These are phyloP conservation scores for Boletus pseudo-olivaceus DNA, from an alignment of 768 basidiomycete species.

Conservation along the genomic window DNA sequence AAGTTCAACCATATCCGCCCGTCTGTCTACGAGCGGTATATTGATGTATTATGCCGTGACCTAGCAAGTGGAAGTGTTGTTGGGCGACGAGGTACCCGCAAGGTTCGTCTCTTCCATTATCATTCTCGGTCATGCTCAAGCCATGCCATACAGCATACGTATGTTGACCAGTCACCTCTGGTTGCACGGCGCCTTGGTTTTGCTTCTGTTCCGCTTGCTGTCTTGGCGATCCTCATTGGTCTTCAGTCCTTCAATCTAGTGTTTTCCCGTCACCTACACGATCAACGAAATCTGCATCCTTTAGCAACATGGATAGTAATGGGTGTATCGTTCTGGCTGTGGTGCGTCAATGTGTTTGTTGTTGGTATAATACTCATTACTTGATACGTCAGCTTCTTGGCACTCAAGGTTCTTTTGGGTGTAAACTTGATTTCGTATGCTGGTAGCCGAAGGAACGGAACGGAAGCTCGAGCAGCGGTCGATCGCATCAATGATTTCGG, in stretches of 20 bases:
- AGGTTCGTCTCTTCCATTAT: slow-evolving; percentile 41
- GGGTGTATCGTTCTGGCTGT: slow-evolving; percentile 75
- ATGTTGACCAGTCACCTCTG: slow-evolving; percentile 93
- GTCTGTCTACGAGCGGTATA: slow-evolving; percentile 91
- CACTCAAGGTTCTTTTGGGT: slow-evolving; percentile 90
- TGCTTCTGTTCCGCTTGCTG: slow-evolving; percentile 87
- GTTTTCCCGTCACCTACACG: slow-evolving; percentile 42
- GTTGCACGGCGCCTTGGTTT: slow-evolving; percentile 94
- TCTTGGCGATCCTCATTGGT: slow-evolving; percentile 73
- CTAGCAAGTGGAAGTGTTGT: slow-evolving; percentile 76
- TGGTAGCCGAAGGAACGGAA: slow-evolving; percentile 63
- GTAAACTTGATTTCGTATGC: slow-evolving; percentile 85
- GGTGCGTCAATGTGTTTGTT: slow-evolving; percentile 50
- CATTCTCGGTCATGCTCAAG: slow-evolving; percentile 1
- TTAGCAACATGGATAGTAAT: slow-evolving; percentile 62
- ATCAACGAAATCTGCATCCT: slow-evolving; percentile 41
- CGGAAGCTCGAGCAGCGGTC: slow-evolving; percentile 70
- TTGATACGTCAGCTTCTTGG: slow-evolving; percentile 56
- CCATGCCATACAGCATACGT: slow-evolving; percentile 56
- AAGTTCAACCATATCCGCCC: slow-evolving; percentile 99
- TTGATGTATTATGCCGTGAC: slow-evolving; percentile 93
- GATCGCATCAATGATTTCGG: slow-evolving; percentile 86
- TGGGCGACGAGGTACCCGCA: slow-evolving; percentile 63
- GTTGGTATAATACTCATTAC: background rate
- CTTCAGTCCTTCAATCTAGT: slow-evolving; percentile 66